Evolutionary conservation across 495 filamentous ascomycete genomes (phyloP).

Genomic region (Penicillium robsamsonii): DNA sequence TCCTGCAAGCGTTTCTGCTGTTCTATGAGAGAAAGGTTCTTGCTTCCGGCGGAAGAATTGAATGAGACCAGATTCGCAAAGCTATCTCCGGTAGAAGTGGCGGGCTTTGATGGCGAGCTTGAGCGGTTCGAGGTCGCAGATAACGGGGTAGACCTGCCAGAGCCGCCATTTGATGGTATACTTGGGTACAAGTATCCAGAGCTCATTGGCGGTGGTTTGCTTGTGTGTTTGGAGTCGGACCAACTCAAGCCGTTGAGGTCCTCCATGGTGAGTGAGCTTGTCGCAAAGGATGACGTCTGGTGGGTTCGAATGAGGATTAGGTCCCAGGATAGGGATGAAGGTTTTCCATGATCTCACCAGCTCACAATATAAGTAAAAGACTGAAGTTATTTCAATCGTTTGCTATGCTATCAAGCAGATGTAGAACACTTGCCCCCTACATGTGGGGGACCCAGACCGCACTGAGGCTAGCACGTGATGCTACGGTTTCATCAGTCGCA

Average conservation of each 20-base stretch:
- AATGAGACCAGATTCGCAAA: slow-evolving; percentile 87
- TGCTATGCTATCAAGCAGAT: slow-evolving; percentile 5
- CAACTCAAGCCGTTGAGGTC: slow-evolving; percentile 58
- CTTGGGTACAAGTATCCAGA: slow-evolving; percentile 57
- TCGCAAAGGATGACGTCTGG: slow-evolving; percentile 19
- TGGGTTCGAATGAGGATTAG: slow-evolving; percentile 23
- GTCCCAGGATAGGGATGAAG: slow-evolving; percentile 9
- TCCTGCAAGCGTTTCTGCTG: slow-evolving; percentile 79
- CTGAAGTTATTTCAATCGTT: slow-evolving; percentile 4
- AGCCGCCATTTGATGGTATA: slow-evolving; percentile 57
- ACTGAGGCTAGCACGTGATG: slow-evolving; percentile 6
- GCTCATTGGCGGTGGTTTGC: slow-evolving; percentile 51
- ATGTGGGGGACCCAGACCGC: slow-evolving; percentile 15
- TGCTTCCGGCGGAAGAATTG: slow-evolving; percentile 58
- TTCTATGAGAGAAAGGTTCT: slow-evolving; percentile 76
- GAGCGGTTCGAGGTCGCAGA: slow-evolving; percentile 53
- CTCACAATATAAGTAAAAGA: not conserved
- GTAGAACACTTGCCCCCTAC: slow-evolving; percentile 8
- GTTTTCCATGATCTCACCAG: slow-evolving; percentile 20
- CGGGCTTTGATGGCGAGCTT: slow-evolving; percentile 50
- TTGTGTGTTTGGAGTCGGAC: slow-evolving; percentile 39
- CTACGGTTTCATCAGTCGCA: not conserved
- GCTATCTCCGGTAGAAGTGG: slow-evolving; percentile 71
- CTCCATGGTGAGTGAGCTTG: slow-evolving; percentile 46
- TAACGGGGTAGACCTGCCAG: slow-evolving; percentile 67